A percentile compares a stretch with the other conserved stretches of the same genome.
phyloP scores from a whole-genome alignment of 805 yeast genomes.

The Komagataella populi region DNA sequence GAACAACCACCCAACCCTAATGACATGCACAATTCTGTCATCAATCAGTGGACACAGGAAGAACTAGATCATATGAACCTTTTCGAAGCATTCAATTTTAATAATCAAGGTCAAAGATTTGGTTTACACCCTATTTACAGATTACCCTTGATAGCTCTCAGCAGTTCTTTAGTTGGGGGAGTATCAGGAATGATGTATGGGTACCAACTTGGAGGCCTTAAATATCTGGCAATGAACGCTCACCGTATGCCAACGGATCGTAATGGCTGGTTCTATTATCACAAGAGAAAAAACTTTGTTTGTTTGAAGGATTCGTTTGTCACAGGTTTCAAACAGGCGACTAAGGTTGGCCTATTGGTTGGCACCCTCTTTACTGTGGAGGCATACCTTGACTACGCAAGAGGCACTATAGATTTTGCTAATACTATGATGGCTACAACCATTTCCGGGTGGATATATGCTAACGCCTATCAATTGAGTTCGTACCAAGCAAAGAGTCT shows the following conservation, averaged over 20 bases:
- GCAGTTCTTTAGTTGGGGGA: constrained; percentile 29
- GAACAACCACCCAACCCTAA: neutral
- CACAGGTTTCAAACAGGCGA: constrained; percentile 28
- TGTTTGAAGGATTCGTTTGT: constrained; percentile 43
- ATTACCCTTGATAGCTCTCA: constrained; percentile 23
- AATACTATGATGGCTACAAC: constrained; percentile 50
- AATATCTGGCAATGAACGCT: constrained; percentile 67
- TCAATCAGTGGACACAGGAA: constrained; percentile 1
- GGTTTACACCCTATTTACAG: constrained; percentile 35
- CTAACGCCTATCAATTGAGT: constrained; percentile 28
- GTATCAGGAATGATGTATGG: constrained; percentile 50
- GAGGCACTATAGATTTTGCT: constrained; percentile 43
- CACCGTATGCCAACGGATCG: constrained; percentile 66
- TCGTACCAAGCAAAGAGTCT: constrained; percentile 26
- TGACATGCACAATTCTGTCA: constrained; percentile 1
- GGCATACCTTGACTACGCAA: constrained; percentile 37
- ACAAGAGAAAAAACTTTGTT: constrained; percentile 70
- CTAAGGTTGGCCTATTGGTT: constrained; percentile 29
- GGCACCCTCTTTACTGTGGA: constrained; percentile 46
- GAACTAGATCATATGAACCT: neutral
- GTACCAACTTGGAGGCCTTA: constrained; percentile 35
- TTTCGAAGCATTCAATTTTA: neutral
- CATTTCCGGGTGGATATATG: constrained; percentile 36
- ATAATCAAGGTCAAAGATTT: constrained; percentile 23
- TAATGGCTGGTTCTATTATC: constrained; percentile 84